Percentiles rank a stretch among this genome's conserved stretches.
Evolutionary conservation across 805 yeast genomes (phyloP).

Genomic region (Jamesozyma piceae): DNA sequence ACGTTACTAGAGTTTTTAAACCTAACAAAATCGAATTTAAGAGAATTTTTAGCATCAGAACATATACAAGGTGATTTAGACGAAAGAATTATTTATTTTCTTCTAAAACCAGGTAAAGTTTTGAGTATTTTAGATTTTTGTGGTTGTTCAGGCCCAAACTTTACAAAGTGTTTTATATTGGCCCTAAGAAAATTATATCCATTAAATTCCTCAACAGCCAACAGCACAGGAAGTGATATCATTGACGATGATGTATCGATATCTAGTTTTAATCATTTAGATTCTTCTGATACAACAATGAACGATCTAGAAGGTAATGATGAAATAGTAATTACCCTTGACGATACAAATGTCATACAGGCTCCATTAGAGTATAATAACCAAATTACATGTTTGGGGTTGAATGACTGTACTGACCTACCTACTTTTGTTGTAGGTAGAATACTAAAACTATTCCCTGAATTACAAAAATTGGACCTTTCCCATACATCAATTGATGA

Average conservation of each 20-base stretch:
- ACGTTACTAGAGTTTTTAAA: conserved; percentile 58
- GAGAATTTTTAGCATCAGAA: conserved; percentile 77
- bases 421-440: conserved; percentile 42
- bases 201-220: not conserved
- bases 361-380: conserved; percentile 25
- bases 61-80: conserved; percentile 78
- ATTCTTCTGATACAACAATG: not conserved
- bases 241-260: not conserved
- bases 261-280: not conserved
- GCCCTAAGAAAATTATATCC: conserved; percentile 23
- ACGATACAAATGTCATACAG: not conserved
- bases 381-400: conserved; percentile 43
- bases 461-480: conserved; percentile 61
- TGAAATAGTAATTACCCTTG: not conserved
- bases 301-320: not conserved
- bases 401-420: conserved; percentile 82
- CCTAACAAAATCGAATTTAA: conserved; percentile 51
- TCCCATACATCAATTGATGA: conserved; percentile 73
- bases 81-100: conserved; percentile 30
- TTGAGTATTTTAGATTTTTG: conserved; percentile 76
- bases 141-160: conserved; percentile 65
- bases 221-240: not conserved
- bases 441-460: conserved; percentile 44
- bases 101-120: conserved; percentile 26
- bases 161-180: conserved; percentile 47